Evolutionary conservation across 371 early-diverging fungal species (phyloP).

Genomic region (Syncephalastrum sp.): DNA sequence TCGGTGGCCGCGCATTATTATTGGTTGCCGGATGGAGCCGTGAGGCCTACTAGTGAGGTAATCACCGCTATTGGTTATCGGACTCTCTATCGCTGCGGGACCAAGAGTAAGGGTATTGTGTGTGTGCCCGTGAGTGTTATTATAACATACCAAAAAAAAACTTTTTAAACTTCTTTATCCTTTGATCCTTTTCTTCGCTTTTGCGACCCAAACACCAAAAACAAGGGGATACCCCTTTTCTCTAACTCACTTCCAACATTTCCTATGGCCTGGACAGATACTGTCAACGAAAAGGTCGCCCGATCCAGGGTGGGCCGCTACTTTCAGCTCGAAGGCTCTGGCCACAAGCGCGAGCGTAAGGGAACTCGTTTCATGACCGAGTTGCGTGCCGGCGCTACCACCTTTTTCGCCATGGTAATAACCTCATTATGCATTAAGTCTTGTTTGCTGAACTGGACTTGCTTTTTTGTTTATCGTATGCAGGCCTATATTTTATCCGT

Average conservation of each 20-base stretch:
- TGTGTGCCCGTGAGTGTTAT: too few species aligned
- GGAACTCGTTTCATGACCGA: slow-evolving; percentile 66
- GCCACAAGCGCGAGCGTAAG: slow-evolving; percentile 47
- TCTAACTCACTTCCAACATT: not conserved
- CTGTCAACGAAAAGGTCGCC: slow-evolving; percentile 56
- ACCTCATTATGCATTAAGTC: not conserved
- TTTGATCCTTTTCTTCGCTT: too few species aligned
- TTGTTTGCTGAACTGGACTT: not conserved
- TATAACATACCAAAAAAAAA: too few species aligned
- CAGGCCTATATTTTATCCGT: slow-evolving; percentile 49
- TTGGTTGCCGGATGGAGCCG: too few species aligned
- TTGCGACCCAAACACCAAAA: too few species aligned
- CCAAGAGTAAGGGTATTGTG: too few species aligned
- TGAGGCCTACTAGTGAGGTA: too few species aligned
- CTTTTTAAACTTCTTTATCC: too few species aligned
- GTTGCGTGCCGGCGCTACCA: slow-evolving; percentile 67
- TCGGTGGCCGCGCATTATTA: too few species aligned
- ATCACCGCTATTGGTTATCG: too few species aligned
- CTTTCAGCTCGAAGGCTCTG: slow-evolving; percentile 67
- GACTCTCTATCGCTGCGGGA: too few species aligned
- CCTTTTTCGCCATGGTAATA: slow-evolving; percentile 65
- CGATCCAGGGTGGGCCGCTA: slow-evolving; percentile 51
- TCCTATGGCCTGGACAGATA: slow-evolving; percentile 27
- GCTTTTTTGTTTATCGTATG: not conserved
- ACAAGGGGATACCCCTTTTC: too few species aligned